Base-by-base conservation (phyloP, 192 early-diverging fungal genomes). In the Backusella tuberculispora region DNA sequence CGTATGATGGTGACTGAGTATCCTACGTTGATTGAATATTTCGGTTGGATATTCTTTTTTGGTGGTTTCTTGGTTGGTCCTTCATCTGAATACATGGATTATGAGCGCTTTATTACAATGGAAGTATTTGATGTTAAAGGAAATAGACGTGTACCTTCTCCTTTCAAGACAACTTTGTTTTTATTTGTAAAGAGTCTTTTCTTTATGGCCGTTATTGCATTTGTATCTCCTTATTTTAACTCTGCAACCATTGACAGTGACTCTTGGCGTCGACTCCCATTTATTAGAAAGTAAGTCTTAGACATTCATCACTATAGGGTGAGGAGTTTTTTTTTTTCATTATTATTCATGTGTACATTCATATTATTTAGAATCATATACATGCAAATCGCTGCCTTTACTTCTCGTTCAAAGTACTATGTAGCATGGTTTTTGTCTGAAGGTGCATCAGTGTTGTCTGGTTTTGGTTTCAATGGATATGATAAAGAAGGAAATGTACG, bases 1-100 rank as follows among this genome's bases (percentile, higher is more conserved):
- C 83, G 81, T 9, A 87, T 89, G 64, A 87, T 88, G 15, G 85
- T 97, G 46, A 64, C 63, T 3, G 64, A 76, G 14, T 83, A 87
- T 75, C 97, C 97, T 0, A 72, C 83, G 2, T 68, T 96, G 43
- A 80, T 95, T 37, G 91, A 91, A 83, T 98, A 87, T 75, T 81
- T 96, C 70, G 95, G 95, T 41, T 99, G 93, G 82, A 81, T 92
- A 50, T 95, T 94, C 81, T 99, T 97, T 84, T 97, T 96, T 77
- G 88, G 89, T 34, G 88, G 90, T 1, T 92, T 97, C 79, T 79
- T 96, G 5, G 91, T 92, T 6, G 96, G 96, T 17, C 96, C 96
- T 1, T 89, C 94, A 0, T 92, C 94, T 73, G 93, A 95, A 56
- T 94, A 83, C 70, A 83, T 84, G 83, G 87, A 88, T 45, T 88